Conservation (phyloP, 192 early-diverging fungal species). For the Coemansia sp. region DNA sequence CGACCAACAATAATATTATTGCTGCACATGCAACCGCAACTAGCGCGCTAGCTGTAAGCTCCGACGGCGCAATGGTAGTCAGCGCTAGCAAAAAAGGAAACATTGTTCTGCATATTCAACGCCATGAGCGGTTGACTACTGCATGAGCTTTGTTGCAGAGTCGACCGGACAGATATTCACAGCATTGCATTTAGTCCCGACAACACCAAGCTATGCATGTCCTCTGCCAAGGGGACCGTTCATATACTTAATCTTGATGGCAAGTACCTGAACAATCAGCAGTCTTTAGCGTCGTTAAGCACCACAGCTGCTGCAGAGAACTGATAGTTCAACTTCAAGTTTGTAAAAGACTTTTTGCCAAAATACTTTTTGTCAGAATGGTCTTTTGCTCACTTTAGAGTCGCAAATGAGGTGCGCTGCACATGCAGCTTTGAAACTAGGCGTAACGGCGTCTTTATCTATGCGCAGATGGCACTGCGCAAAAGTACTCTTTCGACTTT, state of each 20-base stretch:
- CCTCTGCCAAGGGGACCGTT: too few species aligned
- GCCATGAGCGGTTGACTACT: conserved; percentile 67
- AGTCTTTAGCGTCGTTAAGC: conserved; percentile 11
- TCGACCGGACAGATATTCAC: conserved; percentile 86
- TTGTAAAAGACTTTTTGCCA: conserved; percentile 82
- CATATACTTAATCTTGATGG: conserved; percentile 35
- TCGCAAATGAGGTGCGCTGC: too few species aligned
- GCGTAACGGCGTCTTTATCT: conserved; percentile 75
- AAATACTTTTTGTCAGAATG: conserved; percentile 33
- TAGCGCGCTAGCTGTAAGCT: conserved; percentile 74
- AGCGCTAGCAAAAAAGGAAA: conserved; percentile 87
- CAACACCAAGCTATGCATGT: too few species aligned
- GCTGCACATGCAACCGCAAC: conserved; percentile 65
- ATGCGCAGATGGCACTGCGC: conserved; percentile 84
- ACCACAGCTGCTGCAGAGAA: conserved; percentile 34
- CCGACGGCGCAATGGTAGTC: conserved; percentile 55
- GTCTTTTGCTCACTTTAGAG: too few species aligned
- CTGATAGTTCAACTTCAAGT: conserved; percentile 58
- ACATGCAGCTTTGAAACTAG: conserved; percentile 63
- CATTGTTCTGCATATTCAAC: conserved; percentile 87
- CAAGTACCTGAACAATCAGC: conserved; percentile 10
- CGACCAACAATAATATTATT: conserved; percentile 56
- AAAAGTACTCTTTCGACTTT: conserved; percentile 82
- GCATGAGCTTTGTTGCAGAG: conserved; percentile 84
- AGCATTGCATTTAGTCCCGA: conserved; percentile 53